Conservation (phyloP, 176 grass and related monocot species). For the Elaeis guineensis region DNA sequence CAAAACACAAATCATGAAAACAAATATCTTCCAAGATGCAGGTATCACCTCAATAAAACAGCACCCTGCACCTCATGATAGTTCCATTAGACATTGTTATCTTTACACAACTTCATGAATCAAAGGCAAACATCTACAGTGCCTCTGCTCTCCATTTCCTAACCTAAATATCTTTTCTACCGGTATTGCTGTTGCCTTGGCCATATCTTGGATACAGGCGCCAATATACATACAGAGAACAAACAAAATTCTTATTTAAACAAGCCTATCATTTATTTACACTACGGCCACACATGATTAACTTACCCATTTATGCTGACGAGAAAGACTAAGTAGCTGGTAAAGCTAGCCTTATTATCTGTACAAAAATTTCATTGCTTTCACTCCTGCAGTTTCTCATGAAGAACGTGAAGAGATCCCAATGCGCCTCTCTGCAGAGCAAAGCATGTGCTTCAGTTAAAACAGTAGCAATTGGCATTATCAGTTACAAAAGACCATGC, state of each 20-base stretch:
- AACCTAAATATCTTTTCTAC: conserved; percentile 8
- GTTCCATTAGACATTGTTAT: not conserved
- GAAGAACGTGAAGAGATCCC: conserved; percentile 35
- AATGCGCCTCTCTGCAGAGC: conserved; percentile 43
- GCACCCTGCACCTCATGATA: not conserved
- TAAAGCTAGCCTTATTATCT: conserved; percentile 81
- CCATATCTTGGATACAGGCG: conserved; percentile 8
- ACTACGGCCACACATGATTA: conserved; percentile 43
- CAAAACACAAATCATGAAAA: too few species aligned
- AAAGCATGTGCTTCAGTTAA: not conserved
- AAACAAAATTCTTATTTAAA: conserved; percentile 66
- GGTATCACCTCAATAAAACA: not conserved
- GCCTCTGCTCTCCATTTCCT: not conserved
- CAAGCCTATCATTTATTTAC: conserved; percentile 87
- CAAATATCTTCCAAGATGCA: not conserved
- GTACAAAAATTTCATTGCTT: conserved; percentile 58
- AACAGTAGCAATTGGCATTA: not conserved
- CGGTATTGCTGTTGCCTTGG: conserved; percentile 3
- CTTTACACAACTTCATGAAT: conserved; percentile 12
- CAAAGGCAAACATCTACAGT: conserved; percentile 1
- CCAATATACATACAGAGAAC: conserved; percentile 7
- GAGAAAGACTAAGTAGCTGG: conserved; percentile 33
- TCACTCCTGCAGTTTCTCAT: conserved; percentile 34
- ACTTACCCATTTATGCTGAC: conserved; percentile 40
- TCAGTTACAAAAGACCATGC: not conserved